Evolutionary conservation across 768 basidiomycete species (phyloP), one percentile per base, ranked within the genome.

Genomic region (Sutorius australiensis): DNA sequence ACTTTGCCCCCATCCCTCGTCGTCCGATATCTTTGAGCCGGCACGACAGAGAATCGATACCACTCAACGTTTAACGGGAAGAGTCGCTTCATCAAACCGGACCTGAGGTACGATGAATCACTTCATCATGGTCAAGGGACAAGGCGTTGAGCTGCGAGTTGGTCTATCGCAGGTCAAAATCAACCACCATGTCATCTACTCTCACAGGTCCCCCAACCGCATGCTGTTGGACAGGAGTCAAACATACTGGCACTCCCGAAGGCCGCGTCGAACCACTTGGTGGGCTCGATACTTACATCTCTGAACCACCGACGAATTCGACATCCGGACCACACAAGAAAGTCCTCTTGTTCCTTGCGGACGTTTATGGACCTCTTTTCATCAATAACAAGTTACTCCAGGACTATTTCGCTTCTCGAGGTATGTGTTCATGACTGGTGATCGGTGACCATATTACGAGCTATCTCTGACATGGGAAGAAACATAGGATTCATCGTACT

Each of bases 321-420:
- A 48, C 10, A 17, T 47, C 46, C 21, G 46, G 53, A 36, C 21
- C 21, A 19, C 72, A 73, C 56, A 64, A 68, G 43, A 78, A 73
- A 51, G 73, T 86, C 42, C 67, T 84, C 24, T 52, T 86, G 27
- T 85, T 77, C 70, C 73, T 80, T 43, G 60, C 81, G 6, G 84
- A 86, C 58, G 74, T 81, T 11, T 83, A 69, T 55, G 80, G 84
- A 0, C 79, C 83, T 0, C 68, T 82, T 43, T 82, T 69, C 60
- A 46, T 80, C 45, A 84, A 85, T 52, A 78, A 79, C 43, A 68
- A 80, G 64, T 67, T 85, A 2, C 57, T 85, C 6, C 81, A 84
- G 58, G 84, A 86, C 59, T 83, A 77, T 55, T 83, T 80, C 53
- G 83, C 85, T 8, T 72, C 77, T 0, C 69, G 73, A 21, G 84